Base-by-base conservation (phyloP, 805 yeast genomes). In the Clavispora asparagi region DNA sequence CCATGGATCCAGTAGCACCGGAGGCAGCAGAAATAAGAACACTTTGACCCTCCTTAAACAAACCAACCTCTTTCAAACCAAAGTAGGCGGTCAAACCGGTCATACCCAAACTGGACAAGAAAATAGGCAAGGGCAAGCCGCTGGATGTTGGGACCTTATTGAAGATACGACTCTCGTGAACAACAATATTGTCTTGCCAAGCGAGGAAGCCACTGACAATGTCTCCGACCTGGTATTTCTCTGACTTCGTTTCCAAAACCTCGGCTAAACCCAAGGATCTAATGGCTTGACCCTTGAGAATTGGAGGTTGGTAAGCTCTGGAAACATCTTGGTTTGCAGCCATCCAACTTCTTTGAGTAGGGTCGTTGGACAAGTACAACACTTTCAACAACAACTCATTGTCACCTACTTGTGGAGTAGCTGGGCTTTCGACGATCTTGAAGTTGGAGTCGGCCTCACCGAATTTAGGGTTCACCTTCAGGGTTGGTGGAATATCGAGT, bases 1-100 rank as follows among this genome's bases (percentile, higher is more conserved):
- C 77, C 41, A 73, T 63, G 25, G 79, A 73, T 12, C 88, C 88
- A n/a, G 83, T 83, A n/a, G 87, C 86, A 49, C 89, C 89, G 7
- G 83, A 76, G 12, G 88, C 88, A 47, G 86, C 87, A 16, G 83
- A 76, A 39, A 83, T 67, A 39, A 81, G 63, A 52, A 78, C 68
- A 7, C 72, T 67, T 55, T 81, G 80, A 23, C 70, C 71, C 17
- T 64, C 63, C 50, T 61, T 54, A 46, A 80, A 60, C 39, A 71
- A 63, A n/a, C 81, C 82, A 45, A 79, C 71, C 35, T 73, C 71
- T 48, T 59, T 64, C 46, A 81, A 69, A 11, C 82, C 82, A 51
- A 75, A 66, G 65, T 79, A 82, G 1, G 87, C 85, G 27, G 88
- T 82, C 49, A 81, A 53, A 0, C 83, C 77, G 10, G 86, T 81